Base-by-base conservation (phyloP, 2,329 filamentous ascomycete species). In the Hypoxylon sp. region DNA sequence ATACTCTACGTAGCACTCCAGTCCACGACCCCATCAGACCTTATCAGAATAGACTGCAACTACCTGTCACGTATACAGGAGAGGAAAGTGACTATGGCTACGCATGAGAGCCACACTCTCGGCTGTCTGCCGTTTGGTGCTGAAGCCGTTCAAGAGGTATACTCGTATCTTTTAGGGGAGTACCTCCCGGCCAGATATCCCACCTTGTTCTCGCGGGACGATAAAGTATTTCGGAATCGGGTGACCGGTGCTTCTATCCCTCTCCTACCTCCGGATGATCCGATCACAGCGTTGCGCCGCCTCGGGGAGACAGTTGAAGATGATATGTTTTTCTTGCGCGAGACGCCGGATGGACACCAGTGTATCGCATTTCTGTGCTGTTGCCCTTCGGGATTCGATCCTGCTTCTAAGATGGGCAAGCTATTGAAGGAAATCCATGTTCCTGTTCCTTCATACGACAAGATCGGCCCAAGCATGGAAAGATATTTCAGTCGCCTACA, bases 401-500 rank as follows among this genome's bases (percentile, higher is more conserved):
- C 86, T 0, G 79, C 82, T 0, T 51, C 74, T 2, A 88, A 88
- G 75, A 75, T 88, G 29, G 85, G 84, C 2, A 81, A 82, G 68
- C 70, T 81, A 9, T 75, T 88, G 19, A 76, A 75, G 47, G 84
- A 85, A 22, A 84, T 88, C 10, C 87, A 89, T 62, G 75, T 65
- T 14, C 85, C 85, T 0, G 86, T 88, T 39, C 87, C 87, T 0
- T 79, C 80, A 0, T 88, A 87, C 60, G 82, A 86, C 14, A 87
- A 84, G 77, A 87, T 88, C 29, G 85, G 83, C 0, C 72, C 78
- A 0, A 87, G 85, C 65, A 87, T 88, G 85, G 86, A 88, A 75
- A 80, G 81, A 5, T 87, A 85, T 74, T 88, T 88, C 67, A 71
- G 74, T 2, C 81, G 80, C 52, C 56, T 88, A 0, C 79, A 84